Conservation (phyloP, 169 alveolate species). For the Eimeria praecox region DNA sequence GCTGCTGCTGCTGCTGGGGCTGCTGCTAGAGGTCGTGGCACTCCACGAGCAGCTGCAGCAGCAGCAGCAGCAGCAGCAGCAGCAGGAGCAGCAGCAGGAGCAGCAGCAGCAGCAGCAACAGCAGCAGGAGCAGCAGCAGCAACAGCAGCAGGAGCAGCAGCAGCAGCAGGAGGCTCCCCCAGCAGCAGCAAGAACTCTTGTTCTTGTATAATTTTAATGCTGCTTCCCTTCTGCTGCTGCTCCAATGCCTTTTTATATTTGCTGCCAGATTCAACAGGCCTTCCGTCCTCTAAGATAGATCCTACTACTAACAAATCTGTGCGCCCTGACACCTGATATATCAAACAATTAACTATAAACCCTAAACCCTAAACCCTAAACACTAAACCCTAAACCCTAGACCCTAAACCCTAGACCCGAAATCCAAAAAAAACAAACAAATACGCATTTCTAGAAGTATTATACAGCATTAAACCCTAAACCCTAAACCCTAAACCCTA, state of each 20-base stretch:
- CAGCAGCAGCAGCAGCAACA: conserved; percentile 46
- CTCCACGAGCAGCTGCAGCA: neutral
- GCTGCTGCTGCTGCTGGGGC: too few relatives aligned
- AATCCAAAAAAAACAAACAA: neutral
- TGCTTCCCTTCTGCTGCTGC: conserved; percentile 79
- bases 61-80: conserved; percentile 33
- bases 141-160: conserved; percentile 50
- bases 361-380: conserved; percentile 28
- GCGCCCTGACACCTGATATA: conserved; percentile 74
- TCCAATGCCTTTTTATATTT: conserved; percentile 90
- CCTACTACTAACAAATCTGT: conserved; percentile 94
- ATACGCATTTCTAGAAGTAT: too few relatives aligned
- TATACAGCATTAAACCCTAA: neutral
- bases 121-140: conserved; percentile 76
- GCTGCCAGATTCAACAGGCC: conserved; percentile 92
- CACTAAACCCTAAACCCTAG: neutral
- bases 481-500: neutral
- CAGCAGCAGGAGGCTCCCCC: conserved; percentile 61
- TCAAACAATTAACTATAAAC: neutral
- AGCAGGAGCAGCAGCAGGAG: conserved; percentile 65
- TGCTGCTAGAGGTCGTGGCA: neutral
- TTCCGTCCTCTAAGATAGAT: conserved; percentile 96
- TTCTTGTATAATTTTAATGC: conserved; percentile 88
- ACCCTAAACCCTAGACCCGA: neutral
- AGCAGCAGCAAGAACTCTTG: conserved; percentile 88